These are phyloP conservation scores for Calocera cornea DNA, from an alignment of 768 basidiomycete genomes.

Conservation along the genomic window DNA sequence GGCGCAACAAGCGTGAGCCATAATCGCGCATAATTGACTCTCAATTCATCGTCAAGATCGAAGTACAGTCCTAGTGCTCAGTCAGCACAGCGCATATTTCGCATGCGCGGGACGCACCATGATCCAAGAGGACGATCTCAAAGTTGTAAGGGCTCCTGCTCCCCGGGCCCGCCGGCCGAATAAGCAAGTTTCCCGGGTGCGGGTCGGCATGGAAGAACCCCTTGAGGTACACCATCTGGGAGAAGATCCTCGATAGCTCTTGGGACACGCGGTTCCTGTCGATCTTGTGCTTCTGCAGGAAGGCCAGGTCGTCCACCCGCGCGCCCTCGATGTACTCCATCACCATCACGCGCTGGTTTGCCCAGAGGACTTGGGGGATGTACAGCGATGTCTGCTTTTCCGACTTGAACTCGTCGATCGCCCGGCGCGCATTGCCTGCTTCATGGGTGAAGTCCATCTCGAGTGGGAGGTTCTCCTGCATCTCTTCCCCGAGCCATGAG, in stretches of 20 bases:
- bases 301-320: slow-evolving; percentile 66
- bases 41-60: slow-evolving; percentile 56
- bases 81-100: not conserved
- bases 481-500: slow-evolving; percentile 86
- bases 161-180: slow-evolving; percentile 49
- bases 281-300: slow-evolving; percentile 66
- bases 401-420: slow-evolving; percentile 52
- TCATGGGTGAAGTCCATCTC: slow-evolving; percentile 95
- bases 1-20: slow-evolving; percentile 80
- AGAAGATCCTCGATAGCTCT: slow-evolving; percentile 82
- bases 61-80: slow-evolving; percentile 52
- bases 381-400: slow-evolving; percentile 64
- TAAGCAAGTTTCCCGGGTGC: slow-evolving; percentile 84
- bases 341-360: slow-evolving; percentile 71
- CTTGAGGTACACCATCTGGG: slow-evolving; percentile 88
- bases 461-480: slow-evolving; percentile 73
- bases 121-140: slow-evolving; percentile 88
- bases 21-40: slow-evolving; percentile 47
- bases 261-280: slow-evolving; percentile 88
- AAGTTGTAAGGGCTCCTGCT: slow-evolving; percentile 85
- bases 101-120: slow-evolving; percentile 32
- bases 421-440: slow-evolving; percentile 67
- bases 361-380: slow-evolving; percentile 62
- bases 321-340: slow-evolving; percentile 70
- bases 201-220: slow-evolving; percentile 90